Conservation (phyloP, 352 stramenopile genomes). For the Halophytophthora batemanensis region DNA sequence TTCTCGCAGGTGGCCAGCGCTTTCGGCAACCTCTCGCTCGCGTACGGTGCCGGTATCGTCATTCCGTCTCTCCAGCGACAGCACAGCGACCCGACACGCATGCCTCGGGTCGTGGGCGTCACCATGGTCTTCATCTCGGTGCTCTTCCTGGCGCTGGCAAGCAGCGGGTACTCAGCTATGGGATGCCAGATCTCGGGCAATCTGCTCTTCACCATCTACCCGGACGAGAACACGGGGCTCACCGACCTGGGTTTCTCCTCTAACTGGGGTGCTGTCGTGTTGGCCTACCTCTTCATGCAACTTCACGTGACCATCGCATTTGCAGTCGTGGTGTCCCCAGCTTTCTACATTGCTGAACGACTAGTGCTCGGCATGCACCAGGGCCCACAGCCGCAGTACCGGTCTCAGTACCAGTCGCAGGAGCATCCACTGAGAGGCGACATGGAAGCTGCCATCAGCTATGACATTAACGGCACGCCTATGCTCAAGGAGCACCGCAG, state of each 20-base stretch:
- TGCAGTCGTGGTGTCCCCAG: slow-evolving; percentile 26
- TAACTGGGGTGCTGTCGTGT: slow-evolving; percentile 22
- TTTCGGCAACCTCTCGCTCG: slow-evolving; percentile 56
- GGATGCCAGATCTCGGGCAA: slow-evolving; percentile 45
- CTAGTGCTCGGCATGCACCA: slow-evolving; percentile 30
- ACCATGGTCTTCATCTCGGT: slow-evolving; percentile 30
- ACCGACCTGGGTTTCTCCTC: slow-evolving; percentile 31
- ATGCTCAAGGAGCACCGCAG: not conserved
- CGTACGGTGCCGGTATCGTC: slow-evolving; percentile 53
- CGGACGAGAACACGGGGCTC: slow-evolving; percentile 14
- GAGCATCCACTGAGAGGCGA: slow-evolving; percentile 3
- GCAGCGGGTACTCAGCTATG: slow-evolving; percentile 21
- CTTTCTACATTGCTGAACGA: slow-evolving; percentile 31
- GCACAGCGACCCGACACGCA: slow-evolving; percentile 32
- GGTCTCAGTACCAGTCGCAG: too few relatives aligned
- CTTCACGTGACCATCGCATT: slow-evolving; percentile 41
- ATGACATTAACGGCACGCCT: not conserved
- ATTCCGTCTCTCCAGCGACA: slow-evolving; percentile 46
- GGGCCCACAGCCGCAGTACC: too few relatives aligned
- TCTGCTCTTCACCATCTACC: slow-evolving; percentile 37
- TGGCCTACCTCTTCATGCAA: slow-evolving; percentile 43
- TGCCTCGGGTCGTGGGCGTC: slow-evolving; percentile 35
- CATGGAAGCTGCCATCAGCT: slow-evolving; percentile 4
- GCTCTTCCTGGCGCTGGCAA: slow-evolving; percentile 32
- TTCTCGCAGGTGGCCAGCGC: slow-evolving; percentile 36